Evolutionary conservation across 805 yeast species (phyloP).

Genomic region (Sugiyamaella marilandica): DNA sequence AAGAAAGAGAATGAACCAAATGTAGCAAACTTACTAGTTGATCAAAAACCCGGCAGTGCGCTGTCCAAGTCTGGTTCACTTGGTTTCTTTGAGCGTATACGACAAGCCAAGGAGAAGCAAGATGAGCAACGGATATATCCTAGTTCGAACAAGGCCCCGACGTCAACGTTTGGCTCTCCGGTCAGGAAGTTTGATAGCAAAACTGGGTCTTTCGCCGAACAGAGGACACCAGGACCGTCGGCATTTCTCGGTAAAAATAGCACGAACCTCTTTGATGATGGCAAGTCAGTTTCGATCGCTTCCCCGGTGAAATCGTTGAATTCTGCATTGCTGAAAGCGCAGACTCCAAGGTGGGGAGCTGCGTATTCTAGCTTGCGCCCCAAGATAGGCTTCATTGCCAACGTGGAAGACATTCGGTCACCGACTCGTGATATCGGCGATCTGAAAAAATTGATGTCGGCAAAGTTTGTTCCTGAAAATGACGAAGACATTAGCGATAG

Average conservation of each 20-base stretch:
- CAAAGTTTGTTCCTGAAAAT: background rate
- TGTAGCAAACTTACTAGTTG: too few relatives aligned
- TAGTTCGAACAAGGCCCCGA: background rate
- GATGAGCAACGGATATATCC: background rate
- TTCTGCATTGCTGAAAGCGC: background rate
- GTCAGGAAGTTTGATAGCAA: constrained; percentile 9
- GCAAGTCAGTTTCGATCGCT: background rate
- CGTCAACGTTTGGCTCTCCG: constrained; percentile 13
- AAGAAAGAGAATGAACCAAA: too few relatives aligned
- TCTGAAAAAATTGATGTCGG: background rate
- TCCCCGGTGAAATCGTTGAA: background rate
- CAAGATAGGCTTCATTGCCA: background rate
- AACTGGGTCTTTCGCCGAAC: constrained; percentile 20
- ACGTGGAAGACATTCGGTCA: background rate
- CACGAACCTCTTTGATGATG: background rate
- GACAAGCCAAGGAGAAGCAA: constrained; percentile 6
- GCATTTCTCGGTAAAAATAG: constrained; percentile 9
- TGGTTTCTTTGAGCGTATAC: constrained; percentile 3
- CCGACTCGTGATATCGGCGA: background rate
- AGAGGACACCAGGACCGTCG: constrained; percentile 23
- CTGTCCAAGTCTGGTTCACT: too few relatives aligned
- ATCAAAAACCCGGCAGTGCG: background rate
- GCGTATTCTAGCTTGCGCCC: background rate
- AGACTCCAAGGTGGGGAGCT: background rate
- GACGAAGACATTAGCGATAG: background rate